Evolutionary conservation across 1,284 basidiomycete species (phyloP), one percentile per base, ranked within the genome.

Genomic region (Apiotrichum montevideense): DNA sequence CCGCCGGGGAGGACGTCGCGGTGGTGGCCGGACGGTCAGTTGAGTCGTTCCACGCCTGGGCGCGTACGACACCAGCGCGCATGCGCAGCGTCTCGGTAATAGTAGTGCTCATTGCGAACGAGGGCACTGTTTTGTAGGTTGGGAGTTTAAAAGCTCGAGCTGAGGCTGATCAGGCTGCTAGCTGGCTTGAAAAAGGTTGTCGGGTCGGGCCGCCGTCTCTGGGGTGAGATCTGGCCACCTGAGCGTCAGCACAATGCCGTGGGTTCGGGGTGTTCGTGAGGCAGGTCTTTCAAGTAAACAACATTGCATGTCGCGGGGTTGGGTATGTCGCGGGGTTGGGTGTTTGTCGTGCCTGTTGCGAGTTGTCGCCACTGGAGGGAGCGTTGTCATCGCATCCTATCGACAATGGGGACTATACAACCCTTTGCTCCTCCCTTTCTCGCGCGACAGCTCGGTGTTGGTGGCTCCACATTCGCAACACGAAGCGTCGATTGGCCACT

Each of bases 171-270:
- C 21, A 35, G 14, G 47, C 47, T 39, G 9, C 29, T 29, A 14
- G 35, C 35, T 21, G 47, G 35, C 33, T 37, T 6, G 47, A 37
- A 48, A 41, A 32, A 50, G 41, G 43, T 58, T 55, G 47, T 52
- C 47, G 52, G 52, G 51, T 58, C 42, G 56, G 37, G 62, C 67
- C 67, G 67, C 63, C 67, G 67, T 69, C 66, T 66, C 64, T 49
- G 50, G 54, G 33, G 52, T 57, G 61, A 56, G 57, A 51, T 58
- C 47, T 58, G 61, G 64, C 66, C 66, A 67, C 66, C 66, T 69
- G 44, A n/a, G 35, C n/a, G 44, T 46, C 3, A 46, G 43, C 14
- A 7, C 29, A 29, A 29, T 29, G 29, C 29, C 29, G 29, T 2
- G 29, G 29, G 29, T 29, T 29, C 29, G 29, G 29, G 29, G 29